Evolutionary conservation across 2,329 filamentous ascomycete species (phyloP), one percentile per base, ranked within the genome.

Genomic region (Cladorrhinum sp.): DNA sequence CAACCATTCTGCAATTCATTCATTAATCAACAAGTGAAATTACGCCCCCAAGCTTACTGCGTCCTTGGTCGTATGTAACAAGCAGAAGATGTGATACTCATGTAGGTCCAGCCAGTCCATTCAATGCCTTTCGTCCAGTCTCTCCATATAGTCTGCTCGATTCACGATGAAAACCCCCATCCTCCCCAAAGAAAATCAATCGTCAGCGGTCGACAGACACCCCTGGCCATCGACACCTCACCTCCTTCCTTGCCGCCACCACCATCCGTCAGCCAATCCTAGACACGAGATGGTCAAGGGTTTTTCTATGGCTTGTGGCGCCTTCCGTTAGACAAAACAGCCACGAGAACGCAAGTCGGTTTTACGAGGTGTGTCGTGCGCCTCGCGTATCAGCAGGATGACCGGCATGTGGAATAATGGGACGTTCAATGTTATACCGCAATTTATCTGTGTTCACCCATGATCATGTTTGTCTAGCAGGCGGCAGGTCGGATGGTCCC

Each of bases 401-500:
- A 45, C n/a, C n/a, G 18, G n/a, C 41, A 45, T 32, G 29, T 32
- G 29, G 29, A 32, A 6, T 6, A 32, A 32, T 7, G 6, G 13
- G 13, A 32, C 13, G 29, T 32, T 13, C 6, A 32, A 13, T 32
- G 41, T 20, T 3, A 45, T 20, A 45, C n/a, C n/a, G 41, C 41
- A 45, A 45, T 45, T 16, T 36, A 36, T 36, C 32, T 36, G 32
- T 36, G 32, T 9, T 10, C 10, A 10, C 25, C 25, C 25, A 29
- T n/a, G n/a, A n/a, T n/a, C n/a, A 10, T 29, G 25, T 29, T 4
- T 29, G 25, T 29, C 25, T 29, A 29, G 4, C 32, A 36, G 32
- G 32, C 16, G 32, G 32, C 10, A 29, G 25, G 25, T 29, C 32
- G 32, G 18, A 45, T 45, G 29, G 51, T 51, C 55, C 59, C 59